Base-by-base conservation (phyloP, 2,329 filamentous ascomycete species). In the Phyllachora maydis region DNA sequence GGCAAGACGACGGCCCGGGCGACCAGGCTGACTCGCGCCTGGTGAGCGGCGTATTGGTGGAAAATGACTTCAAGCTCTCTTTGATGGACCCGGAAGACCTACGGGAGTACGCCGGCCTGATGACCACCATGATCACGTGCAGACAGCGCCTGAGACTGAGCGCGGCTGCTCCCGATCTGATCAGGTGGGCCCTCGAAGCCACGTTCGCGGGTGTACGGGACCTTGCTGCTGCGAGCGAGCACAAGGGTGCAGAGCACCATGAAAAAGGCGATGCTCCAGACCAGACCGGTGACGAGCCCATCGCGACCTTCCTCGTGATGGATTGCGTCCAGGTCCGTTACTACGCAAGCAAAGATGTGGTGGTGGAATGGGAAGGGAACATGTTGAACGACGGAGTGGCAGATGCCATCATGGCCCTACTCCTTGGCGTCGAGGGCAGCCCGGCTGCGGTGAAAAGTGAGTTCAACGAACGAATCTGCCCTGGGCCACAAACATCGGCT, bases 361-460 rank as follows among this genome's bases (percentile, higher is more conserved):
- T 90, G 43, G 57, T 95, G 3, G 82, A 92, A 48, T 98, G 88
- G 88, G 85, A 95, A 45, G 88, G 83, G 28, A 98, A 95, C 43
- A 77, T 92, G 54, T 72, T 93, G 40, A 98, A 95, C 45, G 88
- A 98, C 41, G 79, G 82, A 30, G 90, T 98, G 39, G 88, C 88
- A n/a, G 88, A 98, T 47, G 82, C 88, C 10, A 76, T 95, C 26
- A 79, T 95, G 59, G 82, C 82, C 1, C 81, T 93, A 3, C 60
- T 98, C 8, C 69, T 92, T 36, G 83, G 77, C 0, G 78, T 92
- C 12, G 88, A 98, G 49, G 90, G 75, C 46, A 91, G 78, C 25
- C 88, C 85, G 4, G 88, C 88, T 9, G 85, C 88, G 8, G 85
- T 98, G 23, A 90, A 88, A 50, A 77, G 81, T 77, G 58, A 49